A percentile compares a stretch with the other conserved stretches of the same genome.
These are phyloP conservation scores for Coemansia sp. DNA, from an alignment of 192 early-diverging fungal genomes.

Conservation along the genomic window DNA sequence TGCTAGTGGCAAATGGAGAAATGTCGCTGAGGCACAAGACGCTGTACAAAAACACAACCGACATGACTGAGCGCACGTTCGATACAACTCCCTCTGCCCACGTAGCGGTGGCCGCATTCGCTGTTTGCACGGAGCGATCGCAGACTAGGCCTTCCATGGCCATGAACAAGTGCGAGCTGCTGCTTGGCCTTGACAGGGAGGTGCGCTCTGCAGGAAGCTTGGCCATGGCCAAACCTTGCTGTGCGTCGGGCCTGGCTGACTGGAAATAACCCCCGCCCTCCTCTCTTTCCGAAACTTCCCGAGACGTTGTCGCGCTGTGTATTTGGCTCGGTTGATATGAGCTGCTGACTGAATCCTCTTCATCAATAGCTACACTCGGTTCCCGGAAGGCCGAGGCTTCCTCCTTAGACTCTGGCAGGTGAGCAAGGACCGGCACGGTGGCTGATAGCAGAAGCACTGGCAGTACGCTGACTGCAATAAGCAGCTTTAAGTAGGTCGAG, in stretches of 20 bases:
- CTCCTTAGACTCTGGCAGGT: background rate
- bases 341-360: background rate
- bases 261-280: background rate
- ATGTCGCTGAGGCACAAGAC: constrained; percentile 10
- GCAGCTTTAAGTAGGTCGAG: constrained; percentile 20
- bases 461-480: constrained; percentile 45
- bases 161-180: constrained; percentile 1
- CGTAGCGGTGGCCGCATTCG: background rate
- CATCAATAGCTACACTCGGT: background rate
- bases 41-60: constrained; percentile 28
- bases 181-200: constrained; percentile 2
- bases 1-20: background rate
- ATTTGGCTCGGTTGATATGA: background rate
- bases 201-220: background rate
- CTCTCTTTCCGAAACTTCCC: background rate
- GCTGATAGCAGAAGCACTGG: constrained; percentile 51
- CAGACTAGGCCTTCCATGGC: background rate
- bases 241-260: background rate
- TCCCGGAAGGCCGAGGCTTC: background rate
- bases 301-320: background rate
- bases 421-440: constrained; percentile 43
- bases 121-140: background rate
- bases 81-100: constrained; percentile 34
- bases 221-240: background rate
- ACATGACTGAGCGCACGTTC: constrained; percentile 23